Percentiles rank a stretch among this genome's conserved stretches.
These are phyloP conservation scores for Jamesozyma rosinii DNA, from an alignment of 805 yeast genomes.

Conservation along the genomic window DNA sequence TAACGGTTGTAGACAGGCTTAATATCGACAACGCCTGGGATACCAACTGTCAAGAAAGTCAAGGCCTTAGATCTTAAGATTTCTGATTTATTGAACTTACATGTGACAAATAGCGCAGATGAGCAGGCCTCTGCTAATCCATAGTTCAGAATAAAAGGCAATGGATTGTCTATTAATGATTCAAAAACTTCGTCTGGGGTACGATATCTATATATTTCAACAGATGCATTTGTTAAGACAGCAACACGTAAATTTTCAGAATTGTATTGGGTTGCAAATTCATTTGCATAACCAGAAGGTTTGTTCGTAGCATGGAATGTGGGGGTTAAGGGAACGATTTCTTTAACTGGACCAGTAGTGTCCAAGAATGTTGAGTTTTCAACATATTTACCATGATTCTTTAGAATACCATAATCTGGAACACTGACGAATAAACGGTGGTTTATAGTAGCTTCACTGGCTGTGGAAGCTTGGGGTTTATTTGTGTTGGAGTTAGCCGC, in stretches of 20 bases:
- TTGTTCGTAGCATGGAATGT: conserved; percentile 61
- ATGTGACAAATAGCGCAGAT: conserved; percentile 73
- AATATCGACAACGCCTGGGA: conserved; percentile 36
- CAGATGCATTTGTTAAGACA: conserved; percentile 69
- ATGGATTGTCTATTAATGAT: conserved; percentile 57
- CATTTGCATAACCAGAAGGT: conserved; percentile 78
- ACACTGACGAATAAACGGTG: conserved; percentile 61
- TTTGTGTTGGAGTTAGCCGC: background rate
- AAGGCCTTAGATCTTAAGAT: conserved; percentile 36
- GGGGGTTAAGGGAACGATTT: conserved; percentile 62
- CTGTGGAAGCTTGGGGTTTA: background rate
- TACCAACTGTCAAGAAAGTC: conserved; percentile 36
- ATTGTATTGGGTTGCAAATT: conserved; percentile 77
- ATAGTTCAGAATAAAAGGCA: conserved; percentile 63
- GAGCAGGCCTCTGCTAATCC: conserved; percentile 89
- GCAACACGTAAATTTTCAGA: conserved; percentile 63
- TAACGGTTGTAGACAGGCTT: conserved; percentile 34
- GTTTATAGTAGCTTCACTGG: background rate
- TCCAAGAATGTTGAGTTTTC: conserved; percentile 77
- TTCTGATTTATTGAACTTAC: conserved; percentile 58
- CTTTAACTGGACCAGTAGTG: conserved; percentile 54
- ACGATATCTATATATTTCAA: conserved; percentile 65
- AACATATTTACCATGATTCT: conserved; percentile 57
- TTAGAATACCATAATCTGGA: conserved; percentile 77
- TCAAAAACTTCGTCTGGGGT: conserved; percentile 75